Conservation (phyloP, 306 rosid species). For the Biancaea sappan region DNA sequence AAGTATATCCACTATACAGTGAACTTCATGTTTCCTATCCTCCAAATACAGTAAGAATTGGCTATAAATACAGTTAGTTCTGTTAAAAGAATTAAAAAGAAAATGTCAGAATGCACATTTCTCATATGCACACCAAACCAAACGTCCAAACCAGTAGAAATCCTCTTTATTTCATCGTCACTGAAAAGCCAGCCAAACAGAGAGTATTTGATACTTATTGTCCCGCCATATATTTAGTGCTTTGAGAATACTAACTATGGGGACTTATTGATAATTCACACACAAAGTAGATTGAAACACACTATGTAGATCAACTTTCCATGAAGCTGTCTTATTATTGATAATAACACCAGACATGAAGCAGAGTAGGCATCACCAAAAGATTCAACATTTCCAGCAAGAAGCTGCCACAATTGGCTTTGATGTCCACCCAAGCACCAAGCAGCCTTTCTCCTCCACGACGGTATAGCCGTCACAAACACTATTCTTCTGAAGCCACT, state of each 20-base stretch:
- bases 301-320: slow-evolving; percentile 18
- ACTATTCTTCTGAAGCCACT: slow-evolving; percentile 69
- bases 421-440: slow-evolving; percentile 91
- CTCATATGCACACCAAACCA: slow-evolving; percentile 44
- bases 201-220: slow-evolving; percentile 36
- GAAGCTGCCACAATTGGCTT: slow-evolving; percentile 89
- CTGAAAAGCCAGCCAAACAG: slow-evolving; percentile 33
- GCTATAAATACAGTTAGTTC: neutral
- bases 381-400: slow-evolving; percentile 82
- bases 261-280: slow-evolving; percentile 23
- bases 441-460: slow-evolving; percentile 87
- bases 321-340: slow-evolving; percentile 39
- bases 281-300: slow-evolving; percentile 6
- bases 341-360: neutral
- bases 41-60: neutral
- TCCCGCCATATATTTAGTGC: neutral
- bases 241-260: slow-evolving; percentile 25
- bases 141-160: slow-evolving; percentile 37
- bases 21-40: neutral
- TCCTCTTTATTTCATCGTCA: slow-evolving; percentile 51
- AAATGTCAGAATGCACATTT: slow-evolving; percentile 35
- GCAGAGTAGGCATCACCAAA: neutral
- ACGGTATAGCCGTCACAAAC: slow-evolving; percentile 69
- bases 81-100: neutral
- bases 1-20: no score